Evolutionary conservation across 257 asterid genomes (phyloP), one percentile per base, ranked within the genome.

Genomic region (Echium plantagineum): DNA sequence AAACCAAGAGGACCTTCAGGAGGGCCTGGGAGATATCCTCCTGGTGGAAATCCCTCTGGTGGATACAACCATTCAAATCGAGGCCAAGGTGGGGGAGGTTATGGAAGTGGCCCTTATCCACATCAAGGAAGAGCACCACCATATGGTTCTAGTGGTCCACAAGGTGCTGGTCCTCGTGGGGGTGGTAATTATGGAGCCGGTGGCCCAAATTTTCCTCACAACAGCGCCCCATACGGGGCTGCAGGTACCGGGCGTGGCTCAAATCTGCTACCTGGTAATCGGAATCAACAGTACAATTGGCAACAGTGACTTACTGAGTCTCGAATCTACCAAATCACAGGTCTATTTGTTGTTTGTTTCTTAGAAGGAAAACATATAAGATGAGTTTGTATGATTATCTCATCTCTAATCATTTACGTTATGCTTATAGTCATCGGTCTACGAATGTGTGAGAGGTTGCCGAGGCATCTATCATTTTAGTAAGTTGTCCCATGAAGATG

Each of bases 181-280:
- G 84, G 80, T 15, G 65, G 82, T 54, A 67, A 76, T 49, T 76
- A 72, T 75, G 82, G 80, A n/a, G 68, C 71, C 8, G 87, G 80
- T 32, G 95, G 88, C 54, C 85, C 90, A 12, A 86, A 89, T 73
- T 89, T 76, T 66, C 82, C 94, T 32, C 95, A 86, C n/a, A 81
- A 80, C 7, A 72, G 80, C 53, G 90, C 80, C 26, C 88, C 81
- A 16, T 86, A 81, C 26, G 95, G 94, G 48, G 56, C 75, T 59
- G 78, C 95, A 51, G 95, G 94, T 35, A 67, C 86, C 51, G 96
- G 94, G 8, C 95, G 95, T 30, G 96, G 98, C 69, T 78, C 91
- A 54, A 90, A 80, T 72, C 66, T 71, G 69, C 69, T 73, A 66
- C 24, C 87, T 26, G 90, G 95, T 18, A 87, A 78, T 72, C 89